Conservation (phyloP, 2,329 filamentous ascomycete genomes). For the Xenoacremonium recifei region DNA sequence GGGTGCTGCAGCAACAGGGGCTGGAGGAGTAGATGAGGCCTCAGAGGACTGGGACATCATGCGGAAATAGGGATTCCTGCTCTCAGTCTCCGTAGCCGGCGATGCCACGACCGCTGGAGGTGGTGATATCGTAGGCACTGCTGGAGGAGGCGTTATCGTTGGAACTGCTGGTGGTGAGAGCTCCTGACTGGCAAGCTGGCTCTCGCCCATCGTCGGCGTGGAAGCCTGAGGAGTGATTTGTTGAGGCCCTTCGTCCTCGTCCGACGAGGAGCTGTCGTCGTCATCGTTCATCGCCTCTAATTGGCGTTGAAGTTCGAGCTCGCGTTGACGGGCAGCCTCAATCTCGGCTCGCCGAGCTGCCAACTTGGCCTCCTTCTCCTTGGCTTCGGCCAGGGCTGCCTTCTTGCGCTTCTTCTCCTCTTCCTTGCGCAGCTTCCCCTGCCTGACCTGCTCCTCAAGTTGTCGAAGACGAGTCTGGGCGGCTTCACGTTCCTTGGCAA, state of each 20-base stretch:
- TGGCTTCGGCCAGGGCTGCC: conserved; percentile 80
- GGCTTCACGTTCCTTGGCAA: conserved; percentile 76
- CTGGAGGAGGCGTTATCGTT: conserved; percentile 43
- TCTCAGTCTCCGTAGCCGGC: conserved; percentile 67
- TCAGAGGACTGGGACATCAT: conserved; percentile 74
- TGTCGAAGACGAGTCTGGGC: conserved; percentile 81
- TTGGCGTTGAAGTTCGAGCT: conserved; percentile 85
- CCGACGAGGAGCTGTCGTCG: conserved; percentile 72
- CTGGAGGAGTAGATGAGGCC: conserved; percentile 42
- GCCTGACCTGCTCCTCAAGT: conserved; percentile 89
- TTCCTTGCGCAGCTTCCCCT: conserved; percentile 92
- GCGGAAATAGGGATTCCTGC: conserved; percentile 92
- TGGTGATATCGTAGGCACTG: conserved; percentile 40
- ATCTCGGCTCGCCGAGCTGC: conserved; percentile 87
- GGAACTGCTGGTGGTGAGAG: conserved; percentile 51
- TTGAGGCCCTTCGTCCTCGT: conserved; percentile 76
- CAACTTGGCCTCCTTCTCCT: conserved; percentile 82
- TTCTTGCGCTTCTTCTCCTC: conserved; percentile 94
- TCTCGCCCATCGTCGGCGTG: conserved; percentile 53
- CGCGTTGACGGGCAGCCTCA: conserved; percentile 84
- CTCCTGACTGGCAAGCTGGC: conserved; percentile 53
- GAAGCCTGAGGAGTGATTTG: conserved; percentile 64
- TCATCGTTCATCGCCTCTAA: conserved; percentile 74
- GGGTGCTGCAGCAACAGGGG: conserved; percentile 40
- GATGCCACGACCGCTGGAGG: conserved; percentile 53